Percentiles rank a stretch among this genome's conserved stretches.
These are phyloP conservation scores for Penicillium cataractarum DNA, from an alignment of 495 filamentous ascomycete species.

Conservation along the genomic window DNA sequence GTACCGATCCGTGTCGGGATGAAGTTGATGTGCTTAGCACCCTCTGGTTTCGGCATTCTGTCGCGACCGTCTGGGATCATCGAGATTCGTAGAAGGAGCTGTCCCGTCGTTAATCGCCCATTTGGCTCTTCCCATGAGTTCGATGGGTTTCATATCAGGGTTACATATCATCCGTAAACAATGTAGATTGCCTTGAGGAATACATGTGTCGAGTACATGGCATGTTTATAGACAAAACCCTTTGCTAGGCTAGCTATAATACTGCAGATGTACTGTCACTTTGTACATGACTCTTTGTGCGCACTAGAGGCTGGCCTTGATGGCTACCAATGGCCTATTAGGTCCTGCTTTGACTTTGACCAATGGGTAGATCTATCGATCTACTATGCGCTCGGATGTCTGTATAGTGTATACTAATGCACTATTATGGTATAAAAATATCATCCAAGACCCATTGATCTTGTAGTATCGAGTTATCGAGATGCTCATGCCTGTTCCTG, in stretches of 20 bases:
- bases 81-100: constrained; percentile 50
- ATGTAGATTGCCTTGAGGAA: not conserved
- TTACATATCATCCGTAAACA: constrained; percentile 36
- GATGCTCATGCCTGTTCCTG: not conserved
- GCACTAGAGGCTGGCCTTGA: not conserved
- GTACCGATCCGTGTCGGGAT: constrained; percentile 42
- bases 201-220: not conserved
- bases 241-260: not conserved
- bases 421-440: not conserved
- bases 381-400: not conserved
- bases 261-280: not conserved
- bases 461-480: not conserved
- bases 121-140: constrained; percentile 52
- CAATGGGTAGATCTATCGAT: not conserved
- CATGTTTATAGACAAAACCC: not conserved
- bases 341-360: not conserved
- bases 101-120: constrained; percentile 64
- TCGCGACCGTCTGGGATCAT: constrained; percentile 44
- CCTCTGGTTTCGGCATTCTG: constrained; percentile 57
- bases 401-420: not conserved
- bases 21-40: constrained; percentile 47
- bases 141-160: constrained; percentile 59
- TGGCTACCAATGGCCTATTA: not conserved
- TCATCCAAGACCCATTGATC: not conserved
- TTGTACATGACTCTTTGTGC: not conserved